phyloP scores from a whole-genome alignment of 2,329 filamentous ascomycete genomes.

The Scytalidium lignicola region DNA sequence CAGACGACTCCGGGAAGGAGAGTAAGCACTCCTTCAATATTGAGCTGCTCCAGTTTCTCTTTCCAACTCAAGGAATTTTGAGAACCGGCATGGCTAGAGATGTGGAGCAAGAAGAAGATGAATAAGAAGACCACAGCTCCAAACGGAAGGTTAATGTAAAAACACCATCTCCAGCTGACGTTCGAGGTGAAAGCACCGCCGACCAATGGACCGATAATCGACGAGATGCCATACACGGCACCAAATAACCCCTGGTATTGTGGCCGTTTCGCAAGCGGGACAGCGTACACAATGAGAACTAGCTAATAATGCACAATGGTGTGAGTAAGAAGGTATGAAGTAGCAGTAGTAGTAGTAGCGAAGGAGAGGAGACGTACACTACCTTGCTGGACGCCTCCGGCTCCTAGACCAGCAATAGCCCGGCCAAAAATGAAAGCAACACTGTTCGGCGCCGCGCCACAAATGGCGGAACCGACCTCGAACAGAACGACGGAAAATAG shows the following conservation, averaged over 20 bases:
- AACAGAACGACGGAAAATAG: slow-evolving; percentile 39
- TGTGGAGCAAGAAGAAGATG: slow-evolving; percentile 53
- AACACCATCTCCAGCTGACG: slow-evolving; percentile 32
- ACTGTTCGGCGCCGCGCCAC: slow-evolving; percentile 38
- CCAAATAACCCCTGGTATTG: slow-evolving; percentile 14
- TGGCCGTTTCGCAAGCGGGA: slow-evolving; percentile 12
- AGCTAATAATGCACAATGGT: too few species aligned
- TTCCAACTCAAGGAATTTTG: slow-evolving; percentile 18
- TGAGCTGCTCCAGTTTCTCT: slow-evolving; percentile 39
- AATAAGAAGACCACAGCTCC: slow-evolving; percentile 52
- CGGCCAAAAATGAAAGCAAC: slow-evolving; percentile 39
- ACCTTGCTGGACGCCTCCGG: too few species aligned
- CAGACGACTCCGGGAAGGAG: slow-evolving; percentile 37
- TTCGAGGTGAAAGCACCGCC: slow-evolving; percentile 31
- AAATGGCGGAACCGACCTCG: slow-evolving; percentile 42
- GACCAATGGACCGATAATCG: slow-evolving; percentile 26
- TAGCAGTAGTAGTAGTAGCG: too few species aligned
- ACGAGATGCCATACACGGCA: slow-evolving; percentile 16
- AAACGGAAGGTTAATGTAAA: slow-evolving; percentile 36
- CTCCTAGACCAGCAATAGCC: slow-evolving; percentile 44
- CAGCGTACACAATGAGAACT: slow-evolving; percentile 45
- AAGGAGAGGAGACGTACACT: too few species aligned
- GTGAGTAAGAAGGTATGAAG: too few species aligned
- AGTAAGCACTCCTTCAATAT: slow-evolving; percentile 37
- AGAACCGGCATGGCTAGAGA: slow-evolving; percentile 56